Conservation (phyloP, 768 basidiomycete genomes). For the Pseudohyphozyma bogoriensis region DNA sequence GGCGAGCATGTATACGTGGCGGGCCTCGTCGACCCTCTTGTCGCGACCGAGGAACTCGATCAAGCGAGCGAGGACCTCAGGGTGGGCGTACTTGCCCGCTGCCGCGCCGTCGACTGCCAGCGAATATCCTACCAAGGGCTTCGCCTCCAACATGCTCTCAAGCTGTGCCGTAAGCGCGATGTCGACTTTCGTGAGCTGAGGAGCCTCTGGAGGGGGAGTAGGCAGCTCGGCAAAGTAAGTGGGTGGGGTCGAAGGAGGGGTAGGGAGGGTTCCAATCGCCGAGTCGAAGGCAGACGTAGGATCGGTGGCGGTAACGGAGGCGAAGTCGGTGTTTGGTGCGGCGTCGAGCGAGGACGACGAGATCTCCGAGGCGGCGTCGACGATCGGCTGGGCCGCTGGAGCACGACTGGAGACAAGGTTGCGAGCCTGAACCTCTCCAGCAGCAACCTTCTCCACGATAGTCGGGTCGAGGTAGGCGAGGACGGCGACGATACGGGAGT, state of each 20-base stretch:
- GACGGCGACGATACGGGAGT: not conserved
- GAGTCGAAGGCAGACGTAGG: slow-evolving; percentile 1
- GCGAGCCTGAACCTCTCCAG: too few species aligned
- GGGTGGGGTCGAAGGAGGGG: slow-evolving; percentile 20
- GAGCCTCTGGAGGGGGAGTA: slow-evolving; percentile 10
- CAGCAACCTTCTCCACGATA: too few species aligned
- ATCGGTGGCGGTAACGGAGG: not conserved
- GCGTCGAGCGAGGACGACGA: slow-evolving; percentile 11
- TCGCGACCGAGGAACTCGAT: slow-evolving; percentile 60
- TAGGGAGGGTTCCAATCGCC: too few species aligned
- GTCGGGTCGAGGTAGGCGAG: slow-evolving; percentile 9
- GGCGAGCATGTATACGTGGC: slow-evolving; percentile 56
- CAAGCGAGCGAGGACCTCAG: slow-evolving; percentile 50
- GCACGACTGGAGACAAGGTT: too few species aligned
- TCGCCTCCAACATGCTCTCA: too few species aligned
- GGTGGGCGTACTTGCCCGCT: slow-evolving; percentile 46
- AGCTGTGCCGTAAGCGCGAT: too few species aligned
- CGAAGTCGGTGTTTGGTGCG: too few species aligned
- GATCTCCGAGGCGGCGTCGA: not conserved
- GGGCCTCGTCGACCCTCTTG: slow-evolving; percentile 50
- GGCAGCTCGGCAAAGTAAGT: slow-evolving; percentile 22
- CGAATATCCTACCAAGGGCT: too few species aligned
- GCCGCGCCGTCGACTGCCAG: not conserved
- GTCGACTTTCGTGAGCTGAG: too few species aligned
- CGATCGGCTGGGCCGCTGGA: not conserved